Base-by-base conservation (phyloP, 192 early-diverging fungal genomes). In the Backusella sp. region DNA sequence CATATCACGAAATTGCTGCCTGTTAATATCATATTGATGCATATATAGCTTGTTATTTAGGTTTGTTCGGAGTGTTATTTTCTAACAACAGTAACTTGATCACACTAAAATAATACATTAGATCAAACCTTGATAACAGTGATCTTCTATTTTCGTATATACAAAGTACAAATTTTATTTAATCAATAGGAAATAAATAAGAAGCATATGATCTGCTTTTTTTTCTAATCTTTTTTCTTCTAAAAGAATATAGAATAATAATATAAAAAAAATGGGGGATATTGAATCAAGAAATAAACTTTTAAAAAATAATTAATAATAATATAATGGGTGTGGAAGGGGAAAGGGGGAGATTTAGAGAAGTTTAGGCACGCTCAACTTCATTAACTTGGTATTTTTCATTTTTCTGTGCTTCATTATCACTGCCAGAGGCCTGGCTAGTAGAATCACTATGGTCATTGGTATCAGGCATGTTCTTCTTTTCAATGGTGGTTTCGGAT, bases 111-210 rank as follows among this genome's bases (percentile, higher is more conserved):
- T 17, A 17, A 44, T 14, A 44, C 4, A 4, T 44, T 4, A 15
- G 6, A 7, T 49, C 6, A 49, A 49, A 49, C 46, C 6, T n/a
- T 49, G 46, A 49, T 49, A 15, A 19, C n/a, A 6, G 6, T 49
- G 5, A 6, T n/a, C 4, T 17, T 49, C 26, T 17, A 67, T 34
- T 67, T 35, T 34, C 4, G 66, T 67, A 67, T 67, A 67, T 67
- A 67, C 66, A 67, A 67, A 66, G 23, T 67, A 67, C 32, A 35
- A 34, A 37, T 30, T 67, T 67, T 67, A 35, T 65, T 49, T 49
- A 49, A 49, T 19, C 19, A 49, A 49, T 49, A 49, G 46, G 46
- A 49, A 49, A 49, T 49, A 49, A 49, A 49, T 49, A 49, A 49
- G 46, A n/a, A 49, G 46, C 46, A 49, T 0, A 49, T 49, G 4